A percentile compares a stretch with the other conserved stretches of the same genome.
These are phyloP conservation scores for Stipa capillata DNA, from an alignment of 176 grass and related monocot species.

Conservation along the genomic window DNA sequence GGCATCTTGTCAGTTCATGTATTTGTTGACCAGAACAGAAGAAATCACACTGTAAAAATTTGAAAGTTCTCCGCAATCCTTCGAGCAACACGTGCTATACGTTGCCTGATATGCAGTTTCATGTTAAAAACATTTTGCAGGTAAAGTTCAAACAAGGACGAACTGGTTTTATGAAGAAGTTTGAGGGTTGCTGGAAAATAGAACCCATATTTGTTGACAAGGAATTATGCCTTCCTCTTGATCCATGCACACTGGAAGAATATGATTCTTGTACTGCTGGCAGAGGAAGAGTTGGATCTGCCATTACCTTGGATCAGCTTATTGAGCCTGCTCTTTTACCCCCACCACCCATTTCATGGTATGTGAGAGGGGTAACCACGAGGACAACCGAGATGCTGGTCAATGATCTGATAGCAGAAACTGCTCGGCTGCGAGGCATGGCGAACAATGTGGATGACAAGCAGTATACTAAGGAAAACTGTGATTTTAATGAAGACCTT, in stretches of 20 bases:
- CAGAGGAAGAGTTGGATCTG: slow-evolving; percentile 67
- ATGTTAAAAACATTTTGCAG: slow-evolving; percentile 24
- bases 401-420: slow-evolving; percentile 68
- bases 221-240: slow-evolving; percentile 26
- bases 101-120: not conserved
- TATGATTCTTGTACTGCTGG: slow-evolving; percentile 48
- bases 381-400: slow-evolving; percentile 85
- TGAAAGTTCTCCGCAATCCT: not conserved
- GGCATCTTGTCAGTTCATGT: slow-evolving; percentile 69
- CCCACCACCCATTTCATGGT: slow-evolving; percentile 85
- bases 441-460: not conserved
- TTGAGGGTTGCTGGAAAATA: slow-evolving; percentile 74
- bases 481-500: not conserved
- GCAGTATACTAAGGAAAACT: not conserved
- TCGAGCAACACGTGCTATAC: not conserved
- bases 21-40: slow-evolving; percentile 70
- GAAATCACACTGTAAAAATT: slow-evolving; percentile 56
- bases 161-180: slow-evolving; percentile 69
- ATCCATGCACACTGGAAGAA: slow-evolving; percentile 42
- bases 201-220: slow-evolving; percentile 69
- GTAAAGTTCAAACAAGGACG: slow-evolving; percentile 78
- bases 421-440: slow-evolving; percentile 41
- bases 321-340: slow-evolving; percentile 68
- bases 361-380: slow-evolving; percentile 79
- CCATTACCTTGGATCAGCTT: slow-evolving; percentile 75